A percentile compares a stretch with the other conserved stretches of the same genome.
Conservation (phyloP, 2,329 filamentous ascomycete species). For the Xylaria sp. region DNA sequence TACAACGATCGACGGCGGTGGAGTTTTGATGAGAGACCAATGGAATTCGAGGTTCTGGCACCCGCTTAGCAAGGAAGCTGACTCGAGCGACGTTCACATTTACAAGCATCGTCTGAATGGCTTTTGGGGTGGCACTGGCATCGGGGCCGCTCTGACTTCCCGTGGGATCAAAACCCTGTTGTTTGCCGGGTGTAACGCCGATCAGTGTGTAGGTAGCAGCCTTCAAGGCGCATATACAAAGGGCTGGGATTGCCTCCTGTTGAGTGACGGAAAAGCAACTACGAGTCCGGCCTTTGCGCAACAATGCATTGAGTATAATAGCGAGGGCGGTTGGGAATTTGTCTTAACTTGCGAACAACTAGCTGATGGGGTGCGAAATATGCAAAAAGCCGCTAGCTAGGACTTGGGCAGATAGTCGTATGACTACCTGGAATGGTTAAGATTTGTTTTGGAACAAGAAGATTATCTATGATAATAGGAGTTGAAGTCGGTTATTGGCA, state of each 20-base stretch:
- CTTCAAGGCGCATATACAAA: neutral
- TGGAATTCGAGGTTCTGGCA: neutral
- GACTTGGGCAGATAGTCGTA: too few species aligned
- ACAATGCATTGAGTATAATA: neutral
- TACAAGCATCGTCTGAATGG: conserved; percentile 4
- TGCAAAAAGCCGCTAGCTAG: neutral
- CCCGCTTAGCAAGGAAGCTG: neutral
- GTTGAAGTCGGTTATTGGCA: too few species aligned
- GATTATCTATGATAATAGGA: too few species aligned
- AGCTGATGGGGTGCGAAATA: neutral
- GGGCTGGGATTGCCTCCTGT: neutral
- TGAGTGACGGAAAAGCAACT: neutral
- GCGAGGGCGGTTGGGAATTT: neutral
- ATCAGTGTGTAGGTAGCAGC: conserved; percentile 2
- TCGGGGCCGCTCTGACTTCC: neutral
- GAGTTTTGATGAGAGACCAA: neutral
- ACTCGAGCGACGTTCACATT: neutral
- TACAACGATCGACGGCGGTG: neutral
- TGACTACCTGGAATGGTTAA: too few species aligned
- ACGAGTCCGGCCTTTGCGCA: neutral
- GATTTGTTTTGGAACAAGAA: too few species aligned
- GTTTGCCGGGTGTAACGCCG: neutral
- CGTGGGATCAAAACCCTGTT: conserved; percentile 5
- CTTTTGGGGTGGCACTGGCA: neutral
- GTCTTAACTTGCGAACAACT: conserved; percentile 1